Evolutionary conservation across 1,284 basidiomycete species (phyloP), one percentile per base, ranked within the genome.

Genomic region (Omphalotus olearius): DNA sequence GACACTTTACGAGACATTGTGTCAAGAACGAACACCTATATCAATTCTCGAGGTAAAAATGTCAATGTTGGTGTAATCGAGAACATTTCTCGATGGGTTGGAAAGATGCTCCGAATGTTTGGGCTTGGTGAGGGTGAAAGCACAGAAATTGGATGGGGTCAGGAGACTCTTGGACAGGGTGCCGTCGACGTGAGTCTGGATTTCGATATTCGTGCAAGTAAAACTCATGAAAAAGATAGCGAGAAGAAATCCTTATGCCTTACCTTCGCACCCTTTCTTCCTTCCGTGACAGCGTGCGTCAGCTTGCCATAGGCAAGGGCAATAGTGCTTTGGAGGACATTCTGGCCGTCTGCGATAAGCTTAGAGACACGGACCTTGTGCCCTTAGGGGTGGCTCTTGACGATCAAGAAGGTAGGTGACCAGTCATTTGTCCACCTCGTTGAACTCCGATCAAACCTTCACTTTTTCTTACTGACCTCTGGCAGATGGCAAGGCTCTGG

Each of bases 371-470:
- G 37, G 95, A 98, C 64, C 75, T 98, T 37, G 87, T 96, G 42
- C 89, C 94, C 20, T 76, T 99, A 49, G 97, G 97, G 13, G 91
- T 99, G 4, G 93, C 94, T 9, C 75, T 99, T 39, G 97, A 99
- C 64, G 97, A 99, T 69, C 92, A 94, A 73, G 93, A 94, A 72
- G 93, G 94, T 85, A 59, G 47, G 62, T 56, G 50, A 33, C 30
- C 13, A 51, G 14, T 47, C 50, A 26, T 25, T 48, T 13, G 49
- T 45, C 45, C 30, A 30, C 52, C 43, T 42, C 17, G 26, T 28
- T 55, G 45, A 26, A 47, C 39, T 5, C 51, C 49, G 44, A 46
- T 55, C 46, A 30, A 45, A 25, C 35, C 40, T 45, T 56, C 39
- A 39, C 3, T 5, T 23, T 23, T 23, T 23, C 23, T 23, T 5